These are phyloP conservation scores for Skeletonema menzelii DNA, from an alignment of 108 stramenopile genomes.

Conservation along the genomic window DNA sequence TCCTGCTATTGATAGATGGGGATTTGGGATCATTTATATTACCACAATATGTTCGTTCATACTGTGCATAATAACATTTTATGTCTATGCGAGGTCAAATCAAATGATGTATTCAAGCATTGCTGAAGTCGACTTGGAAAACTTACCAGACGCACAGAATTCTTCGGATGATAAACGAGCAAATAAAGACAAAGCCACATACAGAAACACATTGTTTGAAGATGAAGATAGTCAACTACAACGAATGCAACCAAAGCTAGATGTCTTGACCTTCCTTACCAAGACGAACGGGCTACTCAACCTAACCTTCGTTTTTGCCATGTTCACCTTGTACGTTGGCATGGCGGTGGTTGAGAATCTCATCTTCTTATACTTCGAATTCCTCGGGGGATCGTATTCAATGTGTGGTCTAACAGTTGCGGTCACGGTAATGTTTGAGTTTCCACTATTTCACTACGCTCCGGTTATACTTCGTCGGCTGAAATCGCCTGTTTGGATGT, in stretches of 20 bases:
- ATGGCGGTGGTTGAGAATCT: slow-evolving; percentile 57
- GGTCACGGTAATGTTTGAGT: slow-evolving; percentile 71
- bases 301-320: slow-evolving; percentile 32
- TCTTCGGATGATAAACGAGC: background rate
- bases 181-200: background rate
- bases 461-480: slow-evolving; percentile 36
- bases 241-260: slow-evolving; percentile 1
- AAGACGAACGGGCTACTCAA: slow-evolving; percentile 30
- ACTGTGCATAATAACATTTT: slow-evolving; percentile 24
- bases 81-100: slow-evolving; percentile 37
- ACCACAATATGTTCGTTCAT: slow-evolving; percentile 33
- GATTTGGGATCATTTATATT: slow-evolving; percentile 35
- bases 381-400: slow-evolving; percentile 45
- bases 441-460: slow-evolving; percentile 67
- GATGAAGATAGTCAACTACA: background rate
- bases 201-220: background rate
- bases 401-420: slow-evolving; percentile 51
- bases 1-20: slow-evolving; percentile 28
- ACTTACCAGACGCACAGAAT: slow-evolving; percentile 2
- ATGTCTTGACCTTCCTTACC: slow-evolving; percentile 10
- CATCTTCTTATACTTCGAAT: slow-evolving; percentile 55
- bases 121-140: slow-evolving; percentile 13
- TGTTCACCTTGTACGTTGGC: slow-evolving; percentile 50
- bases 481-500: slow-evolving; percentile 37
- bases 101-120: background rate